Percentiles rank a stretch among this genome's conserved stretches.
phyloP scores from a whole-genome alignment of 306 rosid species.

The Fagus sylvatica region DNA sequence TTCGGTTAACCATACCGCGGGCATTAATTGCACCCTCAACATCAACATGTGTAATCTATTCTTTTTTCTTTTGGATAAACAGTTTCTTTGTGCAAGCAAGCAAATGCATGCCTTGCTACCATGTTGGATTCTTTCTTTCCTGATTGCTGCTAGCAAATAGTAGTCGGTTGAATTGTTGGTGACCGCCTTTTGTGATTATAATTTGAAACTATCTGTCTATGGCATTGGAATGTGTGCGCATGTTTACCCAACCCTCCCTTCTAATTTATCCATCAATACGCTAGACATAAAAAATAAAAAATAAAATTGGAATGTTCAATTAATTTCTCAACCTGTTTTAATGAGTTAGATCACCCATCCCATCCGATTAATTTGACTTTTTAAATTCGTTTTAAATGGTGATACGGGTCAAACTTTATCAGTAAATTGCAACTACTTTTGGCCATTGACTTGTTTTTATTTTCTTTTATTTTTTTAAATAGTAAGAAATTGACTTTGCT shows the following conservation, averaged over 20 bases:
- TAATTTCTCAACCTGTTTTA: background rate
- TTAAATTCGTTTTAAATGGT: background rate
- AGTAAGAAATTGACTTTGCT: conserved; percentile 9
- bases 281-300: background rate
- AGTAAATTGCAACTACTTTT: conserved; percentile 15
- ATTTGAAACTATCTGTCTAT: too few species aligned
- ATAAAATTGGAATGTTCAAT: background rate
- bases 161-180: conserved; percentile 67
- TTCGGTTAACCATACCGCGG: conserved; percentile 63
- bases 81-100: conserved; percentile 12
- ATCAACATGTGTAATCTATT: background rate
- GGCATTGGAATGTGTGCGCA: conserved; percentile 24
- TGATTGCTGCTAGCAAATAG: conserved; percentile 14
- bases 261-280: background rate
- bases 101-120: conserved; percentile 10
- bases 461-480: background rate
- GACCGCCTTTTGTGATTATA: conserved; percentile 30
- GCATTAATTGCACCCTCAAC: conserved; percentile 48
- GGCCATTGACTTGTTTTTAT: conserved; percentile 12
- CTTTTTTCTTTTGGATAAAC: background rate
- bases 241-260: background rate
- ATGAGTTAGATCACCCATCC: conserved; percentile 57
- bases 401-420: conserved; percentile 24
- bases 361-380: conserved; percentile 35
- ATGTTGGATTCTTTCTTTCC: conserved; percentile 23